Conservation (phyloP, 208 protist species). For the Crithidia thermophila region DNA sequence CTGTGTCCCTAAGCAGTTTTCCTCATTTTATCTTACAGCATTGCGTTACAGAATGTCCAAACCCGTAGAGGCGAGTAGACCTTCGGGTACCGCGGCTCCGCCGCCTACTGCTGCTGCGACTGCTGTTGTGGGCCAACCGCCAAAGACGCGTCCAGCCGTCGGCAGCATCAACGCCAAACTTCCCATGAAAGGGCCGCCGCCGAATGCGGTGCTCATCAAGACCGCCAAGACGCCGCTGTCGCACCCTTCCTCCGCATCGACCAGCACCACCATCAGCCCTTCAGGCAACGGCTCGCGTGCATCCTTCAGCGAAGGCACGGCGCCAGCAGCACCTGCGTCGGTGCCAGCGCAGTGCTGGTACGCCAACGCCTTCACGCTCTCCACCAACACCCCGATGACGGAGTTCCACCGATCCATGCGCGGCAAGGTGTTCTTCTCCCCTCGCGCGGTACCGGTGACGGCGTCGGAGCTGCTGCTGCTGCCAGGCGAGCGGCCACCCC, state of each 20-base stretch:
- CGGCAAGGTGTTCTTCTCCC: constrained; percentile 65
- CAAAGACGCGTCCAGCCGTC: background rate
- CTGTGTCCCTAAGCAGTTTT: background rate
- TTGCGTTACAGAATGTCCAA: background rate
- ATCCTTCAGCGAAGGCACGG: background rate
- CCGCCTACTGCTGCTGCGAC: background rate
- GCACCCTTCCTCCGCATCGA: background rate
- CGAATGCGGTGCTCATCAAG: constrained; percentile 14
- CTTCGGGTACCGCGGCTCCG: background rate
- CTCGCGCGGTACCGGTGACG: constrained; percentile 39
- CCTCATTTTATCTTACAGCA: background rate
- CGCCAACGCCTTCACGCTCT: constrained; percentile 42
- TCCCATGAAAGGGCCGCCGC: constrained; percentile 6
- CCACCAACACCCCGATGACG: constrained; percentile 37
- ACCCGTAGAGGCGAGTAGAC: background rate
- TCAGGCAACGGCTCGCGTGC: background rate
- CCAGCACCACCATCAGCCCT: background rate
- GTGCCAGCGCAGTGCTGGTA: constrained; percentile 80
- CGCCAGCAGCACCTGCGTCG: background rate
- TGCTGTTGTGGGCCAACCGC: background rate
- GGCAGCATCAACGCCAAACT: background rate
- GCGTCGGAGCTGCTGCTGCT: constrained; percentile 45
- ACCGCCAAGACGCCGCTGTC: background rate
- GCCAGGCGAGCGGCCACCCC: constrained; percentile 36
- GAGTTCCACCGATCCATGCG: constrained; percentile 59